Conservation (phyloP, 2,329 filamentous ascomycete species). For the Neofusicoccum ribis region DNA sequence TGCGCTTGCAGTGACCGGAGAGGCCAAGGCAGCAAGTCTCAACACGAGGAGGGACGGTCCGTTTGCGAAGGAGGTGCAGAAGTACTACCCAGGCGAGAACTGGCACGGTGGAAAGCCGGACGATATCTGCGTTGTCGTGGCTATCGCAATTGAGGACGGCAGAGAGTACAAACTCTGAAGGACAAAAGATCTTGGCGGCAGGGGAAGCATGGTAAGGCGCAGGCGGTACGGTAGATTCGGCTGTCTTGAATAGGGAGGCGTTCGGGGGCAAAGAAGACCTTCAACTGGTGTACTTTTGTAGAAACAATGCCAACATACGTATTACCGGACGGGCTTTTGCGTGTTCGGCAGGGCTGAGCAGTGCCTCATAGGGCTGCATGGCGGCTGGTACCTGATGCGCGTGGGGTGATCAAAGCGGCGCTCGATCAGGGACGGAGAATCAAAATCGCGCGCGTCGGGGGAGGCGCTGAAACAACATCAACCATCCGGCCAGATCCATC, state of each 20-base stretch:
- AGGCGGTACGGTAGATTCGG: not conserved
- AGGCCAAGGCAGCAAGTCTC: conserved; percentile 81
- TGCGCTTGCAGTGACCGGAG: conserved; percentile 74
- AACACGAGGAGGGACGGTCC: conserved; percentile 83
- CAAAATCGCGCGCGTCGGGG: not conserved
- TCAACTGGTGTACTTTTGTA: not conserved
- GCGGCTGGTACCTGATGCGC: not conserved
- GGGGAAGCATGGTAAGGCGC: conserved; percentile 14
- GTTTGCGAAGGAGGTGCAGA: conserved; percentile 92
- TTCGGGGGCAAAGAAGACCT: not conserved
- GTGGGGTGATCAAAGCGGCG: conserved; percentile 9
- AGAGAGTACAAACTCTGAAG: conserved; percentile 7
- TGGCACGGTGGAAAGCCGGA: conserved; percentile 94
- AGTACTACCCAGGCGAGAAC: conserved; percentile 78
- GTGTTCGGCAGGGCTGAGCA: not conserved
- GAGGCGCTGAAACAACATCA: not conserved
- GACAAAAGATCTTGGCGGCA: not conserved
- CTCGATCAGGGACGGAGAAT: conserved; percentile 4
- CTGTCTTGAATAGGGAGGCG: not conserved
- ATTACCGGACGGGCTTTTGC: not conserved
- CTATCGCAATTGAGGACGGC: conserved; percentile 37
- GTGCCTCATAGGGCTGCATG: not conserved
- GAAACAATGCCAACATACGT: not conserved
- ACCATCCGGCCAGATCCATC: conserved; percentile 2
- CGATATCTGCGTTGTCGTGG: conserved; percentile 86